Conservation (phyloP, 805 yeast genomes). For the Spathaspora sp. region DNA sequence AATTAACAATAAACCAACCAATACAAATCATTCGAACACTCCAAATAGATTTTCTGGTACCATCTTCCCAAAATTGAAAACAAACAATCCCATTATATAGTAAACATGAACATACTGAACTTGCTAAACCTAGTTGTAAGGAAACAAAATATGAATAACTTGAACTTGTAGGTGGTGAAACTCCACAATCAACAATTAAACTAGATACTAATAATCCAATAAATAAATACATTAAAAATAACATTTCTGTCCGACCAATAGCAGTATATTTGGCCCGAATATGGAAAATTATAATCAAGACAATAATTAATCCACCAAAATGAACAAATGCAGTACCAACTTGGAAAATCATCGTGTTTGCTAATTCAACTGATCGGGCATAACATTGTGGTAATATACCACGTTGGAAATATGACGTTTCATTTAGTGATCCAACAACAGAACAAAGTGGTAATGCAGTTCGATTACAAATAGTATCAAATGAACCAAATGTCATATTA, state of each 20-base stretch:
- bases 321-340: conserved; percentile 85
- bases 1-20: conserved; percentile 60
- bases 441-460: conserved; percentile 81
- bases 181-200: conserved; percentile 87
- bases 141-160: conserved; percentile 82
- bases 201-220: conserved; percentile 59
- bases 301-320: conserved; percentile 63
- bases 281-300: conserved; percentile 70
- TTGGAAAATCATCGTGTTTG: conserved; percentile 88
- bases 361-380: conserved; percentile 79
- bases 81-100: conserved; percentile 75
- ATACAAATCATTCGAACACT: conserved; percentile 49
- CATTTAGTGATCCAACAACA: conserved; percentile 53
- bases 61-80: conserved; percentile 94
- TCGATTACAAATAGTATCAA: conserved; percentile 56
- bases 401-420: conserved; percentile 29
- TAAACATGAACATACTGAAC: conserved; percentile 68
- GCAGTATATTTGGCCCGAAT: conserved; percentile 88
- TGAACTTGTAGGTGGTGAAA: conserved; percentile 76
- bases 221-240: conserved; percentile 62
- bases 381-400: conserved; percentile 81
- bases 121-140: conserved; percentile 69
- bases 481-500: conserved; percentile 66
- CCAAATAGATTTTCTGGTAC: conserved; percentile 64
- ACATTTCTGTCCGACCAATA: conserved; percentile 85